Evolutionary conservation across 208 protist species (phyloP), one percentile per base, ranked within the genome.

Genomic region (Trypanosoma theileri): DNA sequence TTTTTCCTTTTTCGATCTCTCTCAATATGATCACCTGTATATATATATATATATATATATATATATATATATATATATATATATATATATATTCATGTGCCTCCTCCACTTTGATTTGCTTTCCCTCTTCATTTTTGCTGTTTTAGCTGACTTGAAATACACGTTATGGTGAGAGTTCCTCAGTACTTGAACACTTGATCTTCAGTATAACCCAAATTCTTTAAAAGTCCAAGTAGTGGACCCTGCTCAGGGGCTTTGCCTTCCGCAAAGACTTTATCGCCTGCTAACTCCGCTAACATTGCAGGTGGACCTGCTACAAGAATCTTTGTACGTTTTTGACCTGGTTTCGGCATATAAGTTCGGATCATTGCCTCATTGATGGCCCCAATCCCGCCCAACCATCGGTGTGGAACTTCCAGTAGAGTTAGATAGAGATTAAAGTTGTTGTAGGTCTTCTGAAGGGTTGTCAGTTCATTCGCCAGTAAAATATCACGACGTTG

Each of bases 371-470:
- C 84, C 69, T 93, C 91, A 72, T 93, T 94, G 35, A 96, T 79
- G 62, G 74, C 58, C 11, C 95, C 95, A 22, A 98, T 82, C 1
- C 88, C 92, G 26, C 92, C 92, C 81, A 92, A 84, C 90, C 92
- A 97, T 54, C 84, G 78, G 12, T 79, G 84, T 35, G 89, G 89
- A n/a, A 91, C 86, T 57, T 92, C 79, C 56, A 92, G 86, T n/a
- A 98, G 82, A 19, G 93, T 91, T 71, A 96, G 97, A 73, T 96
- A 96, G 0, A 96, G 72, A 41, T 94, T 89, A 67, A 98, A 97
- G 62, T 82, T 82, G 7, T 91, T 89, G 81, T 97, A 87, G 4
- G 79, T 69, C 65, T 93, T 84, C 78, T 91, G 90, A n/a, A 97
- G 62, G 45, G 85, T 84, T 55, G 95, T 95, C 51, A 98, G 86